Evolutionary conservation across 2,329 filamentous ascomycete genomes (phyloP), one percentile per base, ranked within the genome.

Genomic region (Cytospora mali): DNA sequence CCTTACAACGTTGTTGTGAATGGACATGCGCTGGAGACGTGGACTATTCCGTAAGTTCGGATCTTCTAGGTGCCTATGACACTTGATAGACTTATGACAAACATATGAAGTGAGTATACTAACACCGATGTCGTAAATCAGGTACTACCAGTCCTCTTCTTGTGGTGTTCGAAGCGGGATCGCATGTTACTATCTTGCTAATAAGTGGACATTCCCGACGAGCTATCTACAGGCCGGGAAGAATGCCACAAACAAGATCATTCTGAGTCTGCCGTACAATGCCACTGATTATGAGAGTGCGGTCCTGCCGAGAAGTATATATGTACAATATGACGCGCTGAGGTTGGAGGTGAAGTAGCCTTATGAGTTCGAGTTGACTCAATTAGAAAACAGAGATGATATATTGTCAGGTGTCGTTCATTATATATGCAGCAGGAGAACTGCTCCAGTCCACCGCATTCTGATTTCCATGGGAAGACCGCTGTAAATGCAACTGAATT

Each of bases 321-420:
- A 89, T 71, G 81, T 89, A 6, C 85, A 89, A 75, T 89, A 89
- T 66, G 86, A 89, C 74, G 86, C 87, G 2, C 68, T 89, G 69
- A 77, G 86, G 56, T 68, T 89, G 53, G 86, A 89, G 69, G 70
- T 88, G 28, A 70, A 71, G 60, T 81, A 74, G 68, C 14, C n/a
- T 39, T 23, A 13, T 18, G 3, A 25, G 5, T 1, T 11, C 4
- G 27, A 3, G 13, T 23, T 16, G 14, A 21, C 49, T 25, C 27
- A 54, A n/a, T 25, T 53, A 48, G 33, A 29, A 39, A 25, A 25
- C 27, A 50, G 4, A 25, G 5, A 28, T 39, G 35, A 49, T 5
- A 60, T 33, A 27, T 33, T n/a, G 10, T 33, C 25, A 60, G 14
- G n/a, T n/a, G n/a, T 31, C 51, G 25, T 42, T 13, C 25, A 46